Conservation (phyloP, 257 asterid species). For the Solanum ossicruentum region DNA sequence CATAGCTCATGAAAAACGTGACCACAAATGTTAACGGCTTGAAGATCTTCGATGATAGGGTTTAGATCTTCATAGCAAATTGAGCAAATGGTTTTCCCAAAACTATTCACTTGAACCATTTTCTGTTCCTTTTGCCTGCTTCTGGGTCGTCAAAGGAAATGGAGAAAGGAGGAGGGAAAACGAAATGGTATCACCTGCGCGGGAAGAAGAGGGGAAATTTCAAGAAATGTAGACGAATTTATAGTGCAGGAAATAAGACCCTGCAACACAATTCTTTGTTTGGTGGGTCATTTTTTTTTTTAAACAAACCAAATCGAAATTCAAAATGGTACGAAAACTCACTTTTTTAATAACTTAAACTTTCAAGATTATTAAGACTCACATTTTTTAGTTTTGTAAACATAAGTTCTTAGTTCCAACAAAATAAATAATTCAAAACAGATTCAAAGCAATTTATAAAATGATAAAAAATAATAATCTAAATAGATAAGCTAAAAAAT, state of each 20-base stretch:
- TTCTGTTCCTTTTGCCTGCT: background rate
- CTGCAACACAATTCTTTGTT: background rate
- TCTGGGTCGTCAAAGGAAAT: background rate
- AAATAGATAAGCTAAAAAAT: too few species aligned
- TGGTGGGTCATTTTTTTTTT: too few species aligned
- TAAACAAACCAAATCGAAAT: too few species aligned
- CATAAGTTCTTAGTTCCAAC: too few species aligned
- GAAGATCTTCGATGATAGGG: slow-evolving; percentile 76
- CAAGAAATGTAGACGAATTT: background rate
- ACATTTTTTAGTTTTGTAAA: too few species aligned
- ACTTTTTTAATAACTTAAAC: too few species aligned
- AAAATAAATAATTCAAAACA: too few species aligned
- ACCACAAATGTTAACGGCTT: slow-evolving; percentile 79
- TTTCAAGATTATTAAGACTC: too few species aligned
- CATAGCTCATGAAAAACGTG: slow-evolving; percentile 98
- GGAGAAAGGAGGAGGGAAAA: background rate
- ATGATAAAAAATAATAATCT: too few species aligned
- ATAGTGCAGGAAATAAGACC: background rate
- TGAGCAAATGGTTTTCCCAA: slow-evolving; percentile 14
- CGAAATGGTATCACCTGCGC: background rate
- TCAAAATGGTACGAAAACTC: too few species aligned
- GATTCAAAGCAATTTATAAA: too few species aligned
- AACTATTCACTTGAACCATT: background rate
- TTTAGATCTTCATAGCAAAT: slow-evolving; percentile 95
- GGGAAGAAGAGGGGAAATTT: background rate